These are phyloP conservation scores for Closterium sp. DNA, from an alignment of 139 green algal genomes.

Conservation along the genomic window DNA sequence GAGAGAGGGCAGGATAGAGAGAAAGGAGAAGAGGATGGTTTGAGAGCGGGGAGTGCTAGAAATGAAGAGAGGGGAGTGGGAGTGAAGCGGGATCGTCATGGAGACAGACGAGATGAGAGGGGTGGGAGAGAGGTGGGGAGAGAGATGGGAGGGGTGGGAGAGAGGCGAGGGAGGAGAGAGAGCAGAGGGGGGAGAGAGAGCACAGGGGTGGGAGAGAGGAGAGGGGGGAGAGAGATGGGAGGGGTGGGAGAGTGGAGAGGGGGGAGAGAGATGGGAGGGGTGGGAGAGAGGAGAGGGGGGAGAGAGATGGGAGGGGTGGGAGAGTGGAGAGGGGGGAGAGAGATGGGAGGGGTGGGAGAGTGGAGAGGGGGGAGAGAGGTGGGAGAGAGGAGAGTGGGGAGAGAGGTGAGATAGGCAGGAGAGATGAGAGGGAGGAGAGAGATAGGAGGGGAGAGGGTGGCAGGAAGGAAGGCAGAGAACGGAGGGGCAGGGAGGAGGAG, in stretches of 20 bases:
- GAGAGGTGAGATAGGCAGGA: too few species aligned
- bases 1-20: slow-evolving; percentile 1
- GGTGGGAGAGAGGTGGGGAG: neutral
- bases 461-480: neutral
- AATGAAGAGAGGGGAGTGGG: neutral
- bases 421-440: too few species aligned
- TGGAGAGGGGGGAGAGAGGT: neutral
- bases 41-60: neutral
- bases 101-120: neutral
- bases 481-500: neutral
- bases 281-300: too few species aligned
- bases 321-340: too few species aligned
- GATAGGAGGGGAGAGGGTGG: neutral
- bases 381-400: too few species aligned
- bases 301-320: too few species aligned
- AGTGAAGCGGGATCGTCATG: neutral
- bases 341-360: too few species aligned
- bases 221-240: too few species aligned
- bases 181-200: too few species aligned
- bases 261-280: too few species aligned
- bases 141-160: neutral
- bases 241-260: too few species aligned
- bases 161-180: neutral
- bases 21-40: slow-evolving; percentile 2
- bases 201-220: too few species aligned